Evolutionary conservation across 1,284 basidiomycete genomes (phyloP).

Genomic region (Cerrena zonata): DNA sequence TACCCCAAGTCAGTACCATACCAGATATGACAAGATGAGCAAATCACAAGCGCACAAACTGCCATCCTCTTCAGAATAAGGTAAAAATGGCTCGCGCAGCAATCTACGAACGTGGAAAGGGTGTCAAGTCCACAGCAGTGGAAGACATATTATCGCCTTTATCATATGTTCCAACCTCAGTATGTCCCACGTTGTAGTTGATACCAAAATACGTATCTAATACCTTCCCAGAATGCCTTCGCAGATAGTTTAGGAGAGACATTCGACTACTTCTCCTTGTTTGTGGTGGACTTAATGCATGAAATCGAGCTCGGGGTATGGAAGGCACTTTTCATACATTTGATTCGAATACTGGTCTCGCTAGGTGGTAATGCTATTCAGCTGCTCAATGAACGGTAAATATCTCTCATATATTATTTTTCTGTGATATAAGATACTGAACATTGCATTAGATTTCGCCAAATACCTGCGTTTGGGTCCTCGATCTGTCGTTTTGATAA

Average conservation of each 20-base stretch:
- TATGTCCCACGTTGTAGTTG: too few relatives aligned
- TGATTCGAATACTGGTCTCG: conserved; percentile 21
- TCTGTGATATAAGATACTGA: too few relatives aligned
- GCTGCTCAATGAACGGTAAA: not conserved
- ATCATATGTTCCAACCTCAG: not conserved
- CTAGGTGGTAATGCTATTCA: conserved; percentile 3
- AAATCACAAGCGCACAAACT: not conserved
- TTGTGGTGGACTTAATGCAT: conserved; percentile 23
- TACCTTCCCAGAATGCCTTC: conserved; percentile 35
- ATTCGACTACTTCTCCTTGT: conserved; percentile 16
- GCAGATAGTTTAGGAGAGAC: conserved; percentile 10
- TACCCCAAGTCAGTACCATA: not conserved
- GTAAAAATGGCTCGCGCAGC: not conserved
- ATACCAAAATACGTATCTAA: not conserved
- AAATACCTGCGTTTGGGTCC: conserved; percentile 2
- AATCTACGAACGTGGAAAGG: not conserved
- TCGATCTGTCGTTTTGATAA: conserved; percentile 16
- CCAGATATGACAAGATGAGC: not conserved
- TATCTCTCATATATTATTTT: not conserved
- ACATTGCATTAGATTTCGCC: conserved; percentile 1
- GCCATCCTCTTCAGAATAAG: not conserved
- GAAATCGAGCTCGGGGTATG: conserved; percentile 25
- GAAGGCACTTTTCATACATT: conserved; percentile 21
- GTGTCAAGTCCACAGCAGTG: not conserved
- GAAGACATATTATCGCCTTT: not conserved